A percentile compares a stretch with the other conserved stretches of the same genome.
These are phyloP conservation scores for Iris macrosiphon DNA, from an alignment of 106 monocot species.

Conservation along the genomic window DNA sequence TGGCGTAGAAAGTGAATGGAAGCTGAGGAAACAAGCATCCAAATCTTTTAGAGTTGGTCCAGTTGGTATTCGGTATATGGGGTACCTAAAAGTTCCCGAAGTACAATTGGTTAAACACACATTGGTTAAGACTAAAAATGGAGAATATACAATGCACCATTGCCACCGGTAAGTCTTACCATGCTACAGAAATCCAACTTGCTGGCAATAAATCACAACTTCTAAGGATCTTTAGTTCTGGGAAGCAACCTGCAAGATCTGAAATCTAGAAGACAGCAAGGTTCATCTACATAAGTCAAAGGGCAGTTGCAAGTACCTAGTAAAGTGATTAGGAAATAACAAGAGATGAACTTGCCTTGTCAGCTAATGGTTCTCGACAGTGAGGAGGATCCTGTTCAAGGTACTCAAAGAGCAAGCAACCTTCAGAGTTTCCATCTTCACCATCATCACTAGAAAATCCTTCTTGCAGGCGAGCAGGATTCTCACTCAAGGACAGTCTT, in stretches of 20 bases:
- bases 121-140: background rate
- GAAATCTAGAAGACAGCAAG: constrained; percentile 28
- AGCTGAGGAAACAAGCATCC: constrained; percentile 92
- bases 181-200: constrained; percentile 72
- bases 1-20: constrained; percentile 60
- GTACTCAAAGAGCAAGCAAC: constrained; percentile 45
- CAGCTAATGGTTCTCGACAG: constrained; percentile 53
- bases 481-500: constrained; percentile 21
- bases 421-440: constrained; percentile 26
- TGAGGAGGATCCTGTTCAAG: constrained; percentile 47
- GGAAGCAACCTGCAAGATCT: constrained; percentile 38
- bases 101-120: background rate
- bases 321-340: background rate
- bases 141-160: background rate
- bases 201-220: constrained; percentile 59
- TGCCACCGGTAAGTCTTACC: constrained; percentile 26
- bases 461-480: constrained; percentile 10
- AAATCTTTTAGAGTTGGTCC: constrained; percentile 70
- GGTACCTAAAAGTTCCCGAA: constrained; percentile 52
- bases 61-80: constrained; percentile 88
- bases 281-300: background rate
- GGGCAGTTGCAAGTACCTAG: background rate
- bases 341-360: constrained; percentile 33
- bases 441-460: constrained; percentile 38
- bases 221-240: constrained; percentile 37